A percentile compares a stretch with the other conserved stretches of the same genome.
Evolutionary conservation across 2,329 filamentous ascomycete genomes (phyloP).

Genomic region (Aureobasidium uvarum): DNA sequence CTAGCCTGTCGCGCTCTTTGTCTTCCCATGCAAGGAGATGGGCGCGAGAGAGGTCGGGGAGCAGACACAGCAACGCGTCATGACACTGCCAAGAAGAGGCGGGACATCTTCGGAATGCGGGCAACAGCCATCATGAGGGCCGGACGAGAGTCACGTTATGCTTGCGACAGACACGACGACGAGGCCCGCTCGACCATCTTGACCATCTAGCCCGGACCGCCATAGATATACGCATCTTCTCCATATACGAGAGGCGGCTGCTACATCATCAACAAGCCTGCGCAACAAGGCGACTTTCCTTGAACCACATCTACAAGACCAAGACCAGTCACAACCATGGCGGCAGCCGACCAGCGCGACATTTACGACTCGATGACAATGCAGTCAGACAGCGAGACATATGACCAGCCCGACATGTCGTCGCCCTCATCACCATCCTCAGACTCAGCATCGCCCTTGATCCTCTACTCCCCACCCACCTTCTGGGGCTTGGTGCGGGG

Average conservation of each 20-base stretch:
- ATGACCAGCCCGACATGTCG: constrained; percentile 63
- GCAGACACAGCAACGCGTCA: not conserved
- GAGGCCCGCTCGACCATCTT: not conserved
- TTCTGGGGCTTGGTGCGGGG: constrained; percentile 82
- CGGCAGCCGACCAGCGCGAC: constrained; percentile 49
- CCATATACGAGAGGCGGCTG: not conserved
- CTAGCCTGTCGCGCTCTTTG: not conserved
- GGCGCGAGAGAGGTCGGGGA: not conserved
- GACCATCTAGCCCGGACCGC: too few species aligned
- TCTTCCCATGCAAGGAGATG: not conserved
- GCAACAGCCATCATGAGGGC: not conserved
- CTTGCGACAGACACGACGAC: not conserved
- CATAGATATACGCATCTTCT: not conserved
- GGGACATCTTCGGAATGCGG: constrained; percentile 10
- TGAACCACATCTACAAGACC: not conserved
- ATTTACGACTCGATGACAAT: constrained; percentile 74
- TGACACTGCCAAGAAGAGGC: not conserved
- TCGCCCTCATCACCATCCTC: constrained; percentile 61
- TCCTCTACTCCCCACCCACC: constrained; percentile 86
- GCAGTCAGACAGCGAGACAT: constrained; percentile 79
- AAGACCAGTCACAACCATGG: constrained; percentile 45
- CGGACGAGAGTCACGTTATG: not conserved
- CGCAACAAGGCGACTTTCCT: not conserved
- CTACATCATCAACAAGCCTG: too few species aligned
- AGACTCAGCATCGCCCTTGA: constrained; percentile 64